phyloP scores from a whole-genome alignment of 2,329 filamentous ascomycete species.

The Chalaropsis ovoidea region DNA sequence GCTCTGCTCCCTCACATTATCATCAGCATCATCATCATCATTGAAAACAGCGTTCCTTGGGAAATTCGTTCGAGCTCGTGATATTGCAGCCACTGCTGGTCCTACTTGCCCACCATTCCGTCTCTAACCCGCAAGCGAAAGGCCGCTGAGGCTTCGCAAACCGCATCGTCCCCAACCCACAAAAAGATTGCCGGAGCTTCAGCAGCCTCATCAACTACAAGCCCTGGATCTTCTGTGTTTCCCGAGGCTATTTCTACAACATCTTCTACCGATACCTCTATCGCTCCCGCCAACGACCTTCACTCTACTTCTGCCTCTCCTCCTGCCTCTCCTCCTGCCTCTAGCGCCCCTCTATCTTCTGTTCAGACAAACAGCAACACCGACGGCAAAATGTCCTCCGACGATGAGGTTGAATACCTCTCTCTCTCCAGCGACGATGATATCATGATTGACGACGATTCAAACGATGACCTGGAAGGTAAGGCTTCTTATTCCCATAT shows the following conservation, averaged over 20 bases:
- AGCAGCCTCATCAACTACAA: slow-evolving; percentile 40
- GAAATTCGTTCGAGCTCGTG: neutral
- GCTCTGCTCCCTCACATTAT: neutral
- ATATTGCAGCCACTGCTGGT: slow-evolving; percentile 1
- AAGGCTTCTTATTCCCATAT: neutral
- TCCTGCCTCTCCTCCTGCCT: slow-evolving; percentile 25
- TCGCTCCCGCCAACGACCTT: neutral
- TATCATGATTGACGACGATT: slow-evolving; percentile 50
- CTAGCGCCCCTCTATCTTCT: slow-evolving; percentile 38
- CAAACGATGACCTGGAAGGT: slow-evolving; percentile 19
- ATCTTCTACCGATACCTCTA: slow-evolving; percentile 11
- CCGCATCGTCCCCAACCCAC: slow-evolving; percentile 36
- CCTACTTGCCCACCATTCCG: slow-evolving; percentile 41
- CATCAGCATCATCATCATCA: slow-evolving; percentile 8
- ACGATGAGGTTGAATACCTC: slow-evolving; percentile 67
- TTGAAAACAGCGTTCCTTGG: neutral
- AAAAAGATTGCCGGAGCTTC: slow-evolving; percentile 42
- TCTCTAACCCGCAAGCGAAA: slow-evolving; percentile 51
- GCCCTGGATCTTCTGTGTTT: slow-evolving; percentile 45
- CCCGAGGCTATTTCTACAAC: slow-evolving; percentile 39
- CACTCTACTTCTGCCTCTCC: neutral
- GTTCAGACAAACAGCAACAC: slow-evolving; percentile 31
- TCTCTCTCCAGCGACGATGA: slow-evolving; percentile 61
- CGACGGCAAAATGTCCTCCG: slow-evolving; percentile 70
- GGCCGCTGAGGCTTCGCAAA: slow-evolving; percentile 50